These are phyloP conservation scores for Cyberlindnera americana DNA, from an alignment of 805 yeast species.

Conservation along the genomic window DNA sequence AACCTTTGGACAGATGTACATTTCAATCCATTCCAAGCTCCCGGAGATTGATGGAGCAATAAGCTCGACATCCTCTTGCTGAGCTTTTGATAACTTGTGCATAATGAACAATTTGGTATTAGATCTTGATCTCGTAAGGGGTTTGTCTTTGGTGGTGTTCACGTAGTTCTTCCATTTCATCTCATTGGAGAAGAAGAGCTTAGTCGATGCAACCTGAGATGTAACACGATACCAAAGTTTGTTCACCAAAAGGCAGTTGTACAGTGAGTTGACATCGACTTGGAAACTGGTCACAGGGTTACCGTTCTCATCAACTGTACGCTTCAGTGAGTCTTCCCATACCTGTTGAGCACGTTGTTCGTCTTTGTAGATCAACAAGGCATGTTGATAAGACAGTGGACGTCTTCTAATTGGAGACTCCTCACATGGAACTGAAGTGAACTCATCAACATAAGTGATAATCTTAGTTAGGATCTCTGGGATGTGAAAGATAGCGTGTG, in stretches of 20 bases:
- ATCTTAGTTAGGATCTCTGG: conserved; percentile 74
- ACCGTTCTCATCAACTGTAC: conserved; percentile 15
- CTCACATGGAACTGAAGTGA: conserved; percentile 58
- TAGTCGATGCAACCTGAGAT: conserved; percentile 49
- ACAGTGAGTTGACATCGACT: conserved; percentile 33
- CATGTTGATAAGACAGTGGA: conserved; percentile 68
- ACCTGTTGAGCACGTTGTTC: conserved; percentile 43
- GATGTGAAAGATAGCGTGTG: conserved; percentile 51
- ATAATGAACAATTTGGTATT: conserved; percentile 51
- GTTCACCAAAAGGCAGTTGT: conserved; percentile 67
- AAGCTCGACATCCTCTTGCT: conserved; percentile 51
- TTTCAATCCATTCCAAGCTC: conserved; percentile 63
- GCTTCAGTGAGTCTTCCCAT: conserved; percentile 34
- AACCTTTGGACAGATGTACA: conserved; percentile 76
- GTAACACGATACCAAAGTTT: conserved; percentile 60
- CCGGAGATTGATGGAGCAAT: conserved; percentile 43
- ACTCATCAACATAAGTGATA: conserved; percentile 55
- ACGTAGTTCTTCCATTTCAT: conserved; percentile 41
- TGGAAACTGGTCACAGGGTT: conserved; percentile 19
- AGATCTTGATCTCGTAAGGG: conserved; percentile 22
- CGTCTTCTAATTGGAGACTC: conserved; percentile 56
- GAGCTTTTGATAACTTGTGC: conserved; percentile 57
- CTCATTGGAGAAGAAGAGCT: conserved; percentile 51
- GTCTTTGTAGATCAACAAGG: conserved; percentile 60
- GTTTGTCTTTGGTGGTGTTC: conserved; percentile 7